Conservation (phyloP, 129 eudicot genomes). For the Flaveria bidentis region DNA sequence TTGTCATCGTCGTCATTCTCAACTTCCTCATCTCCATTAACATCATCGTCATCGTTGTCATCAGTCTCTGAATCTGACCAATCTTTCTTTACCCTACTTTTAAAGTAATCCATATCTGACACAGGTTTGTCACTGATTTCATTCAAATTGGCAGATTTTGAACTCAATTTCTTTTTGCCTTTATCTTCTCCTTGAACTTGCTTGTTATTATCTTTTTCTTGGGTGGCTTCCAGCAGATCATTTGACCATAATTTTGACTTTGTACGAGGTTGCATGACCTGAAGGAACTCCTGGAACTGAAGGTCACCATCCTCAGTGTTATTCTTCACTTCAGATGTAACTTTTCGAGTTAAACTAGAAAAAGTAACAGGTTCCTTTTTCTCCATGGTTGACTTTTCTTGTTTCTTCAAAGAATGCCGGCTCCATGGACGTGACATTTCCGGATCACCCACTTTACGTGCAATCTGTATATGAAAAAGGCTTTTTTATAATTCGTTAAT, state of each 20-base stretch:
- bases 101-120: slow-evolving; percentile 86
- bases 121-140: slow-evolving; percentile 42
- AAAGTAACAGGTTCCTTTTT: slow-evolving; percentile 37
- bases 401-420: slow-evolving; percentile 62
- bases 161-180: slow-evolving; percentile 26
- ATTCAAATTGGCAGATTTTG: slow-evolving; percentile 30
- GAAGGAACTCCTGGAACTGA: slow-evolving; percentile 77
- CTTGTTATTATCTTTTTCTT: slow-evolving; percentile 30
- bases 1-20: slow-evolving; percentile 27
- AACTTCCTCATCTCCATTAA: slow-evolving; percentile 36
- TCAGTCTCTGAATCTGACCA: slow-evolving; percentile 85
- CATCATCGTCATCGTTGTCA: slow-evolving; percentile 47
- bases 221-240: slow-evolving; percentile 61
- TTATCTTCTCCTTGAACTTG: slow-evolving; percentile 19
- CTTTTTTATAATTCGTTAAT: background rate
- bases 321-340: slow-evolving; percentile 28
- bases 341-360: slow-evolving; percentile 21
- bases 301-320: slow-evolving; percentile 54
- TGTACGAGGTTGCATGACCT: slow-evolving; percentile 81
- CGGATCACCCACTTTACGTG: slow-evolving; percentile 80
- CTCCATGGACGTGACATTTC: slow-evolving; percentile 93
- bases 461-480: slow-evolving; percentile 51
- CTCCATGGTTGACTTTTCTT: slow-evolving; percentile 47
- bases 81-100: slow-evolving; percentile 70
- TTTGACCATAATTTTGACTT: slow-evolving; percentile 92